Base-by-base conservation (phyloP, 1,139 yeast species). In the Arxiozyma telluris region DNA sequence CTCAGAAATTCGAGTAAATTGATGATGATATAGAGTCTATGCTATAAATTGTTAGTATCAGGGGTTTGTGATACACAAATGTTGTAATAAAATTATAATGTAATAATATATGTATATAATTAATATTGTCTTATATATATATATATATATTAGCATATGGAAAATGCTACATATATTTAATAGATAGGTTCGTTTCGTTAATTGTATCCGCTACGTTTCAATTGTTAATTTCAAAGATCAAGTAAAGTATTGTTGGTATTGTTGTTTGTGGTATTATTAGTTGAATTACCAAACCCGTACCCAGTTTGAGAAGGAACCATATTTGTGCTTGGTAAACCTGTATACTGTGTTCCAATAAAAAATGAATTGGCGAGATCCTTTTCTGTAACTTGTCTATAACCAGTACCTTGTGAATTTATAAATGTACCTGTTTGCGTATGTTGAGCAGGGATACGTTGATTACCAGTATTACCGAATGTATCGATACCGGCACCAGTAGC, bases 391-490 rank as follows among this genome's bases (percentile, higher is more conserved):
- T 80, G 84, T 64, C 76, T 82, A 62, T 78, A 79, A 49, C 97
- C 97, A 3, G 96, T 87, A 61, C 96, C 96, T 60, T 85, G 84
- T 18, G 96, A 87, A 70, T 87, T 89, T 64, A 91, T 79, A 67
- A 89, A 90, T 22, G 81, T 83, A 20, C 84, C 83, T 9, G 94
- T 82, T 61, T 80, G 82, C 1, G 98, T 91, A 69, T 87, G 95
- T 66, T 93, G 98, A 53, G 96, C 95, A 15, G 98, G 96, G 56
- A 93, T 80, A 73, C 97, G 83, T 34, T 84, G 73, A 18, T 85
- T 87, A 53, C 98, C 98, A 6, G 89, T 84, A 70, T 93, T 93
- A 71, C 98, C 98, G 70, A 88, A 93, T 0, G 98, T 91, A 71
- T 93, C 98, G 55, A 90, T 76, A 25, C 97, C 98, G 0, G 96